Conservation (phyloP, 2,329 filamentous ascomycete species). For the Arthrobotrys musiformis region DNA sequence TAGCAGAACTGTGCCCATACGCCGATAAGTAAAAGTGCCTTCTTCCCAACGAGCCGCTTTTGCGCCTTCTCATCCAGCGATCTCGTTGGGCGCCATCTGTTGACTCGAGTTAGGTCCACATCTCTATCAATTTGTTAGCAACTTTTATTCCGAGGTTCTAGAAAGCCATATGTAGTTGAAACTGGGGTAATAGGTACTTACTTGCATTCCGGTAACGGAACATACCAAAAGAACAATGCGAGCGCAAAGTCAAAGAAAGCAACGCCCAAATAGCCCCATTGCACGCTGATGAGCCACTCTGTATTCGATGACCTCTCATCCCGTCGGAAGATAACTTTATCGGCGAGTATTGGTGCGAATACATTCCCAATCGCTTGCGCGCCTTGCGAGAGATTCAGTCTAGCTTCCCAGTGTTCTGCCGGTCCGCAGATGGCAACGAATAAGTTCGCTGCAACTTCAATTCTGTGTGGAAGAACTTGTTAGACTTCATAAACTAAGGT, state of each 20-base stretch:
- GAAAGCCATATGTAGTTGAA: constrained; percentile 60
- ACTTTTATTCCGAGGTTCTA: background rate
- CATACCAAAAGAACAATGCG: constrained; percentile 75
- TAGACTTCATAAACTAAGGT: constrained; percentile 40
- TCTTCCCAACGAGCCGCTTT: constrained; percentile 67
- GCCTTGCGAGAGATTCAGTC: constrained; percentile 80
- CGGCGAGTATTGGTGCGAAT: constrained; percentile 77
- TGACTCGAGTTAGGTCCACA: constrained; percentile 39
- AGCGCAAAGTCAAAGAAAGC: constrained; percentile 76
- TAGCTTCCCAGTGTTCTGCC: constrained; percentile 77
- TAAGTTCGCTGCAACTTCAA: constrained; percentile 81
- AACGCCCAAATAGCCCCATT: constrained; percentile 84
- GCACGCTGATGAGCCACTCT: constrained; percentile 73
- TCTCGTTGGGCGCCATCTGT: constrained; percentile 34
- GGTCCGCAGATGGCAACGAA: constrained; percentile 79
- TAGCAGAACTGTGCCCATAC: constrained; percentile 82
- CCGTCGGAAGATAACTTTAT: constrained; percentile 74
- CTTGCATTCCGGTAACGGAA: constrained; percentile 68
- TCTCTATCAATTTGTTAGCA: constrained; percentile 33
- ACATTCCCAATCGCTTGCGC: constrained; percentile 81
- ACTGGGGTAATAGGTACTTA: constrained; percentile 70
- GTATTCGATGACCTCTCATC: constrained; percentile 66
- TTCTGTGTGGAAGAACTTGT: constrained; percentile 76
- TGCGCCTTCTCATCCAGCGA: constrained; percentile 28
- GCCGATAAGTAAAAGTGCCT: constrained; percentile 80